Base-by-base conservation (phyloP, 257 asterid species). In the Jaltomata sinuosa region DNA sequence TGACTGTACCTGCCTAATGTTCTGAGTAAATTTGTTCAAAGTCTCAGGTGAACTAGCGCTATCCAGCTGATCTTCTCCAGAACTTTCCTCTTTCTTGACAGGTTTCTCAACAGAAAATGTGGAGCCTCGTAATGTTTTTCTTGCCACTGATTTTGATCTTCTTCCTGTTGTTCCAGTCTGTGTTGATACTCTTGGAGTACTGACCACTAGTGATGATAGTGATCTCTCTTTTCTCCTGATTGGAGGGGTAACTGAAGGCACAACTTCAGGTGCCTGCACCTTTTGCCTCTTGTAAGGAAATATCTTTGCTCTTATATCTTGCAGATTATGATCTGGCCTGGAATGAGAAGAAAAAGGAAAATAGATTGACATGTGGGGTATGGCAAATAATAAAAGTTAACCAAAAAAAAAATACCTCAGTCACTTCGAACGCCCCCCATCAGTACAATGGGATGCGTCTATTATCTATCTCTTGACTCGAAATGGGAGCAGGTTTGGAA, bases 31-130 rank as follows among this genome's bases (percentile, higher is more conserved):
- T 84, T 91, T 94, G 87, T 87, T 89, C 83, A 87, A 86, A 2
- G 89, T 92, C 86, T 94, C 98, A 49, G 94, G 97, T 40, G 98
- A 94, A 88, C 95, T 89, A 85, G 97, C 92, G 88, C 92, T 92
- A 90, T 91, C 93, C 38, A 87, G 92, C 52, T 64, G 91, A 85
- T 94, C 97, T 84, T 92, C 97, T 34, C 53, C 88, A 32, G 94
- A 90, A 80, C 84, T 92, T 7, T 92, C 98, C 78, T 93, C 98
- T 87, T 91, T 93, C 90, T 91, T 91, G 83, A 87, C 83, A 74
- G 92, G 92, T 83, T 93, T 94, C 89, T 94, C 98, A 79, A 96
- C 88, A n/a, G 93, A 92, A 88, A 97, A 94, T 83, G 88, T 93
- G 83, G 99, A 88, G 87, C 96, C 93, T 64, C 92, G 87, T 67